Conservation (phyloP, 2,329 filamentous ascomycete genomes). For the Colletotrichum costaricense region DNA sequence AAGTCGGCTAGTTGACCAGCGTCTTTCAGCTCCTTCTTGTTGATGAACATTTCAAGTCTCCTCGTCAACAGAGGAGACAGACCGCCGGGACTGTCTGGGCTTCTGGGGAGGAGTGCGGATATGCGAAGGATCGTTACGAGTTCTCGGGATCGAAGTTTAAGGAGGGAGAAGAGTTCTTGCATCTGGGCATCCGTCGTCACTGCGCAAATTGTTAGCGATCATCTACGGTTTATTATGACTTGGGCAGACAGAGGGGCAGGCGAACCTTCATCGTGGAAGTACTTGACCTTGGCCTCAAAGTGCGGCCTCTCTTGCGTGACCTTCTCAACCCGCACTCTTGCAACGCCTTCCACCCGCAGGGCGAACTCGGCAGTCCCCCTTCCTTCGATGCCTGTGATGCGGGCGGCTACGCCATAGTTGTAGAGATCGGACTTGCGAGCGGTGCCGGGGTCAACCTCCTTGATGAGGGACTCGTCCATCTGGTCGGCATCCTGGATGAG, state of each 20-base stretch:
- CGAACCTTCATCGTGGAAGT: slow-evolving; percentile 77
- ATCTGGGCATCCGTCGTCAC: slow-evolving; percentile 66
- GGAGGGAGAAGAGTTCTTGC: slow-evolving; percentile 78
- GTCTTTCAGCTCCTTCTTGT: slow-evolving; percentile 82
- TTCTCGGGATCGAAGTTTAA: slow-evolving; percentile 88
- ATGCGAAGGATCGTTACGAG: slow-evolving; percentile 86
- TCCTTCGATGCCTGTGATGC: slow-evolving; percentile 82
- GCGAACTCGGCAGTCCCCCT: slow-evolving; percentile 81
- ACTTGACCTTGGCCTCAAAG: slow-evolving; percentile 83
- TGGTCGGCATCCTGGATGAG: slow-evolving; percentile 75
- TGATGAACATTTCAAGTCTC: slow-evolving; percentile 88
- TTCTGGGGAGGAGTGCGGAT: slow-evolving; percentile 79
- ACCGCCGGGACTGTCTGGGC: slow-evolving; percentile 67
- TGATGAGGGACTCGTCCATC: slow-evolving; percentile 54
- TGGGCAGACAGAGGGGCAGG: slow-evolving; percentile 4
- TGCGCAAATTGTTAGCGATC: slow-evolving; percentile 23
- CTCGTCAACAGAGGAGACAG: slow-evolving; percentile 88
- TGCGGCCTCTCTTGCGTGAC: slow-evolving; percentile 83
- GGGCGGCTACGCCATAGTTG: slow-evolving; percentile 83
- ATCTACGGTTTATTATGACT: no score
- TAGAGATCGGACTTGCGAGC: slow-evolving; percentile 81
- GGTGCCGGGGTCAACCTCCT: slow-evolving; percentile 67
- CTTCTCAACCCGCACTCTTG: slow-evolving; percentile 80
- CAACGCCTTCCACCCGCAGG: slow-evolving; percentile 86
- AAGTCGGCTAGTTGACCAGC: slow-evolving; percentile 92